These are phyloP conservation scores for Penicillium sp. DNA, from an alignment of 2,329 filamentous ascomycete genomes.

Conservation along the genomic window DNA sequence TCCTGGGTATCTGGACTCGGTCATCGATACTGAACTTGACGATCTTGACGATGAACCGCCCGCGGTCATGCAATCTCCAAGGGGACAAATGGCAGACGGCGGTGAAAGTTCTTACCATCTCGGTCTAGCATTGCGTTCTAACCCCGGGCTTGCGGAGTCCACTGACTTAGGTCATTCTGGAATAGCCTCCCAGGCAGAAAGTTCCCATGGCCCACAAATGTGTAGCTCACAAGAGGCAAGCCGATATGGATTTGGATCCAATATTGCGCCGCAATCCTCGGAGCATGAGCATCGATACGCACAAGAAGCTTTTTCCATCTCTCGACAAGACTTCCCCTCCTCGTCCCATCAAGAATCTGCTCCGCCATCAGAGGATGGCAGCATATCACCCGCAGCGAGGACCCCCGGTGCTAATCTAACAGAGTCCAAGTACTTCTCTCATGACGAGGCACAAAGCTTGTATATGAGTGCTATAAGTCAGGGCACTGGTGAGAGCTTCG, in stretches of 20 bases:
- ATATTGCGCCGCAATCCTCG: neutral
- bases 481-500: slow-evolving; percentile 31
- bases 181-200: neutral
- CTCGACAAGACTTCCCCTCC: slow-evolving; percentile 9
- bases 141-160: neutral
- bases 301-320: slow-evolving; percentile 4
- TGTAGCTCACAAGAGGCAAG: slow-evolving; percentile 4
- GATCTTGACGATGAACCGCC: slow-evolving; percentile 32
- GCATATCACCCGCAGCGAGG: slow-evolving; percentile 24
- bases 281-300: neutral
- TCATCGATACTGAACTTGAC: slow-evolving; percentile 36
- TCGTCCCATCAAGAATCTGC: slow-evolving; percentile 14
- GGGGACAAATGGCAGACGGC: slow-evolving; percentile 10
- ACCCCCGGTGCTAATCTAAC: slow-evolving; percentile 43
- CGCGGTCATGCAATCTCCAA: slow-evolving; percentile 15
- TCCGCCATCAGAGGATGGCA: slow-evolving; percentile 29
- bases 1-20: slow-evolving; percentile 42
- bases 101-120: slow-evolving; percentile 22
- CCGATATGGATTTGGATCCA: slow-evolving; percentile 4
- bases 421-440: slow-evolving; percentile 51
- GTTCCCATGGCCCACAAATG: neutral
- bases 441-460: slow-evolving; percentile 54
- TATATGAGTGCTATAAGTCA: slow-evolving; percentile 60
- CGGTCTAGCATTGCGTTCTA: slow-evolving; percentile 17
- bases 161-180: slow-evolving; percentile 2